Evolutionary conservation across 331 rosid genomes (phyloP).

Genomic region (Stylosanthes scabra): DNA sequence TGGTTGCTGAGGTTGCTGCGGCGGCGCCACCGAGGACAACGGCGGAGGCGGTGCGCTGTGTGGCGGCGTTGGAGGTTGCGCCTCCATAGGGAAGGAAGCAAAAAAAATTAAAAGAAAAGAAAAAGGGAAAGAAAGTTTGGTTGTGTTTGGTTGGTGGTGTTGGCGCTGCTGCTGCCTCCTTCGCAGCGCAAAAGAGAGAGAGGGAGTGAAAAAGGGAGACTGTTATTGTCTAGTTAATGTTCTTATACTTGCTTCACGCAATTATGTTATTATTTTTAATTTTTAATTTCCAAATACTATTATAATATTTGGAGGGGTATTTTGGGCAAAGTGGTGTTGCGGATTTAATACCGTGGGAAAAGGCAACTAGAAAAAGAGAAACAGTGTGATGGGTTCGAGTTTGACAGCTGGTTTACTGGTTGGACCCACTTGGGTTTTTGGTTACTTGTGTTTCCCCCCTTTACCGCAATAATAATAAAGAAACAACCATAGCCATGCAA

Average conservation of each 20-base stretch:
- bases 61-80: conserved; percentile 45
- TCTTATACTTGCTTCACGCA: conserved; percentile 26
- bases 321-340: conserved; percentile 22
- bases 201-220: neutral
- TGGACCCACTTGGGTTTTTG: conserved; percentile 41
- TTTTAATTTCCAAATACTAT: neutral
- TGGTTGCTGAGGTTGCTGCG: neutral
- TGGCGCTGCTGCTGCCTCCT: conserved; percentile 31
- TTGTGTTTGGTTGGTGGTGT: neutral
- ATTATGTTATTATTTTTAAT: neutral
- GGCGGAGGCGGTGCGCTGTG: conserved; percentile 47
- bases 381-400: conserved; percentile 33
- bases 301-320: neutral
- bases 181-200: conserved; percentile 29
- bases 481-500: neutral
- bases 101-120: neutral
- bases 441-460: conserved; percentile 32
- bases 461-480: too few relatives aligned
- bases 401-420: conserved; percentile 43
- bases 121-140: neutral
- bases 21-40: conserved; percentile 39
- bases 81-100: conserved; percentile 30
- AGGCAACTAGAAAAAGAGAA: conserved; percentile 14
- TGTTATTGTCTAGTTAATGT: neutral
- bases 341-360: conserved; percentile 29